phyloP scores from a whole-genome alignment of 305 asterid species.

The Fraxinus paxiana region DNA sequence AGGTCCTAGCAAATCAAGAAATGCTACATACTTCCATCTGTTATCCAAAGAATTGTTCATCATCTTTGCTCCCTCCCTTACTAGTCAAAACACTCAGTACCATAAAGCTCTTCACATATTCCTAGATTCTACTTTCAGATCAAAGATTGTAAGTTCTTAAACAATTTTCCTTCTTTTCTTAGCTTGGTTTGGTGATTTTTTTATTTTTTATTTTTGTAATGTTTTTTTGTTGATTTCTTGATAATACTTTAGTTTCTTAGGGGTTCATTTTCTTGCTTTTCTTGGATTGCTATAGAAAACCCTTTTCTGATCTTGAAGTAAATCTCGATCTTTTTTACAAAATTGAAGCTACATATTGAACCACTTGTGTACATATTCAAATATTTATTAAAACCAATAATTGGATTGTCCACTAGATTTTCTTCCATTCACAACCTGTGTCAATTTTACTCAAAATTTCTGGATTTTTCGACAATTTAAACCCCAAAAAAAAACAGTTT shows the following conservation, averaged over 20 bases:
- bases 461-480: conserved; percentile 19
- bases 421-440: conserved; percentile 25
- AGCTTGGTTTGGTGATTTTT: neutral
- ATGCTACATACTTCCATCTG: neutral
- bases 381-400: neutral
- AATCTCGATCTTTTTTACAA: neutral
- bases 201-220: neutral
- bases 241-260: neutral
- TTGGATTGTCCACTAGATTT: conserved; percentile 13
- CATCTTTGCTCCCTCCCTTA: neutral
- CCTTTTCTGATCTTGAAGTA: neutral
- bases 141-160: neutral
- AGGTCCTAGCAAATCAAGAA: neutral
- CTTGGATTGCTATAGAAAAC: neutral
- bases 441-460: conserved; percentile 21
- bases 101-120: neutral
- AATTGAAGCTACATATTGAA: neutral
- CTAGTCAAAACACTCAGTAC: neutral
- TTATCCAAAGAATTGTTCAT: neutral
- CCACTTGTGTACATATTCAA: neutral
- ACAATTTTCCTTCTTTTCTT: neutral
- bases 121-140: neutral
- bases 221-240: neutral
- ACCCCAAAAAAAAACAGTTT: conserved; percentile 22
- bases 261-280: neutral